Base-by-base conservation (phyloP, 768 basidiomycete genomes). In the Lenzites betulinus region DNA sequence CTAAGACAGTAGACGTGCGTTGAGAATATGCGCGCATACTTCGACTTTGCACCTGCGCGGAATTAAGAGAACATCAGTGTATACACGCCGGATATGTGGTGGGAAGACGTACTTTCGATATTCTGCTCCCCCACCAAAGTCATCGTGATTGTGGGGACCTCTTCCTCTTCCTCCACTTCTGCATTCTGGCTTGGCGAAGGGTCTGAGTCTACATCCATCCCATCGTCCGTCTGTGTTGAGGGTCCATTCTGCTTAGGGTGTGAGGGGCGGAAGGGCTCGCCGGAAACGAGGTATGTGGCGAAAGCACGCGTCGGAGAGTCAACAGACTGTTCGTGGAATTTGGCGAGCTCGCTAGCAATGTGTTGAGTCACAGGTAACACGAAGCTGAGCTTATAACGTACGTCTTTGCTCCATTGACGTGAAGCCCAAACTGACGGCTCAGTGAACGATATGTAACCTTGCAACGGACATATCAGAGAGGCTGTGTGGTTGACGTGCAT, bases 361-460 rank as follows among this genome's bases (percentile, higher is more conserved):
- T 33, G 30, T 33, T 4, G 4, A 11, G 30, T 4, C 11, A 33
- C 30, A 33, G 15, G 20, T 2, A 47, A 20, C n/a, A 11, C 11
- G 18, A 22, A 54, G 41, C 25, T n/a, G 18, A 52, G 44, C 3
- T 22, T 4, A 23, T 25, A 9, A 16, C 81, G 67, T 60, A 92
- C 92, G 86, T 88, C 70, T 92, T 93, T 20, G 92, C 91, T 38
- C 75, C 74, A 71, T 92, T 90, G 67, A 92, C 90, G 66, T 92
- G 87, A 54, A 93, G 78, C 0, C 78, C 78, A 44, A 90, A 78
- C 41, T 82, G 83, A 63, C 89, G 82, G 66, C 92, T 92, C 50
- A 93, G 78, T 5, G 83, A 86, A 38, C 91, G 82, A 71, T 84
- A 93, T 5, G 92, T 93, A 59, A 93, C 89, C 91, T 93, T 28